Evolutionary conservation across 495 filamentous ascomycete genomes (phyloP), one percentile per base, ranked within the genome.

Genomic region (Neurospora terricola): DNA sequence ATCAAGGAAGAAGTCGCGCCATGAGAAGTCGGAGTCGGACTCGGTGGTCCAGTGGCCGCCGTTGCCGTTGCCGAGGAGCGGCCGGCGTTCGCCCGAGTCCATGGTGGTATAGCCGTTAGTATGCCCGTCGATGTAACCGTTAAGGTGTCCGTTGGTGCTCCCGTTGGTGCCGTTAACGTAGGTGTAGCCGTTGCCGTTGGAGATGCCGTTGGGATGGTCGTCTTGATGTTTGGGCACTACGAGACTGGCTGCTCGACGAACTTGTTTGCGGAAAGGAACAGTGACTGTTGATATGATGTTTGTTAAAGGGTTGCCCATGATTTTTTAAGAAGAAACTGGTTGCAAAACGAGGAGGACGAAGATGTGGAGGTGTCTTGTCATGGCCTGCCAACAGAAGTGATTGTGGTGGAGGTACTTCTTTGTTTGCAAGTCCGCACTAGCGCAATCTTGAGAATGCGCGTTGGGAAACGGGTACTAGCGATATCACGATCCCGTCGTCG

Each of bases 1-100:
- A 72, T 86, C 82, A 71, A 86, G 75, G 70, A 88, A 82, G 75
- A 88, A 81, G n/a, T 77, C 76, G 76, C 78, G 70, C 72, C 72
- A 79, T 9, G 54, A 66, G 37, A 74, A 76, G 48, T 72, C 75
- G n/a, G 68, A 54, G 12, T 73, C 69, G 23, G 69, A 30, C 36
- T 66, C 54, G 54, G 54, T 66, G 54, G 54, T 66, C 54, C 23
- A 66, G 54, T 12, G 54, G 27, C 54, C 23, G 11, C 48, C n/a
- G 45, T 48, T 48, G 43, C 43, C 48, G 48, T 59, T 27, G 48
- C 11, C 27, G 54, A 66, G 54, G 30, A 66, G 54, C 23, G 54
- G 54, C 12, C 54, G 23, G 54, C 27, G 27, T 18, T 66, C 54
- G 1, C 34, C 34, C 34, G 54, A 34, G 7, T 66, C 54, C 54